These are phyloP conservation scores for Inonotus obliquus DNA, from an alignment of 1,284 basidiomycete species.

Conservation along the genomic window DNA sequence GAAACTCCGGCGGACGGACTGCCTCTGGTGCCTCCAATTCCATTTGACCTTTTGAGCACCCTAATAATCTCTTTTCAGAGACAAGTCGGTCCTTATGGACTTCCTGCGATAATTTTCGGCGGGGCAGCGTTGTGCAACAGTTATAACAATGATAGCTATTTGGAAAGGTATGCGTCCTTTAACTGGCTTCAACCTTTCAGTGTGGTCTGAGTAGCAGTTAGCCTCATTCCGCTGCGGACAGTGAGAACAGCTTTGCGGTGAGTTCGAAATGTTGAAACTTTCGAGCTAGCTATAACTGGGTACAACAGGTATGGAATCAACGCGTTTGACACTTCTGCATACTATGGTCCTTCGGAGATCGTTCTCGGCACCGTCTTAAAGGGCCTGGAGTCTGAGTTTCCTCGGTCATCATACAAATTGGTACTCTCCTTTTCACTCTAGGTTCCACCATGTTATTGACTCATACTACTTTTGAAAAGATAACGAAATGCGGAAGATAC, in stretches of 20 bases:
- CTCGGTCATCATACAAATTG: conserved; percentile 75
- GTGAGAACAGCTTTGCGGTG: conserved; percentile 79
- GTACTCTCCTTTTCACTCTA: conserved; percentile 31
- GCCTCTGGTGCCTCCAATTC: conserved; percentile 28
- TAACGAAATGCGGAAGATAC: conserved; percentile 94
- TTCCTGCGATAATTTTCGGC: conserved; percentile 59
- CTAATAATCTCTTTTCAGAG: conserved; percentile 11
- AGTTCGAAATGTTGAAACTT: conserved; percentile 13
- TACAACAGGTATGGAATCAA: conserved; percentile 75
- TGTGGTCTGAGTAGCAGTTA: conserved; percentile 34
- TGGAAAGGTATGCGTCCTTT: conserved; percentile 9
- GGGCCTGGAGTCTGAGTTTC: conserved; percentile 64
- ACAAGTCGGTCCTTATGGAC: conserved; percentile 29
- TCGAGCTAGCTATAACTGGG: conserved; percentile 8
- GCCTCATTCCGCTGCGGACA: conserved; percentile 61
- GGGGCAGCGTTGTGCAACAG: conserved; percentile 69
- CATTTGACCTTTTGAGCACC: not conserved
- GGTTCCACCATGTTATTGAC: not conserved
- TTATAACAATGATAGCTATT: conserved; percentile 56
- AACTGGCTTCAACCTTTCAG: conserved; percentile 28
- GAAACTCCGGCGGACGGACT: conserved; percentile 46
- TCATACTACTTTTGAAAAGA: conserved; percentile 36
- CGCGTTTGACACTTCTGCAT: conserved; percentile 87
- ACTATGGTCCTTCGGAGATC: conserved; percentile 89
- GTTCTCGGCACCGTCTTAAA: conserved; percentile 76